Evolutionary conservation across 257 asterid genomes (phyloP).

Genomic region (Petrea volubilis): DNA sequence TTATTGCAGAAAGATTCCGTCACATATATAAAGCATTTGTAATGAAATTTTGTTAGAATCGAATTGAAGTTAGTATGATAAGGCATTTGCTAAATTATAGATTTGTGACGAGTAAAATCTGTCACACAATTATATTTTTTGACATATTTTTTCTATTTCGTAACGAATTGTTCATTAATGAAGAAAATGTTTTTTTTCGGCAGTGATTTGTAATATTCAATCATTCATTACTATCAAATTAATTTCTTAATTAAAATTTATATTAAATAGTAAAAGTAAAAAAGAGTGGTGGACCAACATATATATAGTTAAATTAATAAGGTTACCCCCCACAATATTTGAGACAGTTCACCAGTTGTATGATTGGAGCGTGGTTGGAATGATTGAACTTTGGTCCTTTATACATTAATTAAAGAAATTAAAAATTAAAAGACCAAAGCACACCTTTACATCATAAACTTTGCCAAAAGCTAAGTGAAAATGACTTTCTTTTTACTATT

Average conservation of each 20-base stretch:
- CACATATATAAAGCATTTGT: too few relatives aligned
- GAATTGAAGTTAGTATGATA: too few relatives aligned
- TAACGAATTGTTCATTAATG: too few relatives aligned
- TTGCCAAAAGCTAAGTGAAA: conserved; percentile 40
- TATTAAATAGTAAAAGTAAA: not conserved
- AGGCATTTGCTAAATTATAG: too few relatives aligned
- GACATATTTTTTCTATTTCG: too few relatives aligned
- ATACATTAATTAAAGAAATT: conserved; percentile 18
- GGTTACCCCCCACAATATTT: not conserved
- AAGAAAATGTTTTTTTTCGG: too few relatives aligned
- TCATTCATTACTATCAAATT: not conserved
- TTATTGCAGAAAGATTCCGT: too few relatives aligned
- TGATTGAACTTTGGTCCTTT: conserved; percentile 44
- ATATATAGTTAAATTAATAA: not conserved
- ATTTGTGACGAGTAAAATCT: too few relatives aligned
- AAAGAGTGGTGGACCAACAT: not conserved
- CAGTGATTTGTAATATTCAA: too few relatives aligned
- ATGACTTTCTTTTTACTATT: conserved; percentile 14
- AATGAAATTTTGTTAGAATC: too few relatives aligned
- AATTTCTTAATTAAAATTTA: not conserved
- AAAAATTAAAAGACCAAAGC: conserved; percentile 35
- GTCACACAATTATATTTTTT: too few relatives aligned
- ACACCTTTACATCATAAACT: conserved; percentile 54
- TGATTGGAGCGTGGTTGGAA: conserved; percentile 68
- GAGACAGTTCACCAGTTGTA: conserved; percentile 26